These are phyloP conservation scores for Mycena rebaudengoi DNA, from an alignment of 768 basidiomycete species.

Conservation along the genomic window DNA sequence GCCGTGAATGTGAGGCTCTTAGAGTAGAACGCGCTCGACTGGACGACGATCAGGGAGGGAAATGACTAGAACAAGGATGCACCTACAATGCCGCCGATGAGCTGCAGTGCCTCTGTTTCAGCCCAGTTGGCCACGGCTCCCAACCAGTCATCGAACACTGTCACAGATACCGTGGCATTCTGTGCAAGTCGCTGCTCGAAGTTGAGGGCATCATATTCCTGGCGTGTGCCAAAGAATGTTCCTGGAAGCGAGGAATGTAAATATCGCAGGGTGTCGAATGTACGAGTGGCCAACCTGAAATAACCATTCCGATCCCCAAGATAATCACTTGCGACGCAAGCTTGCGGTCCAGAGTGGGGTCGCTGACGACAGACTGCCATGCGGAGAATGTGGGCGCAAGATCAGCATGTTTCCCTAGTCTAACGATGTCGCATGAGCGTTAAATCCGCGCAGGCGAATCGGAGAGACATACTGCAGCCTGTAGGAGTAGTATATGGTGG, in stretches of 20 bases:
- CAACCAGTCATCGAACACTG: conserved; percentile 22
- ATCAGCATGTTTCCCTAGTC: conserved; percentile 12
- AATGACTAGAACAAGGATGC: not conserved
- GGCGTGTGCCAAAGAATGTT: conserved; percentile 23
- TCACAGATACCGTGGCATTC: conserved; percentile 12
- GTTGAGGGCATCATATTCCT: conserved; percentile 26
- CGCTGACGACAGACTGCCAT: conserved; percentile 22
- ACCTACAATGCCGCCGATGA: conserved; percentile 23
- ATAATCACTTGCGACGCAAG: conserved; percentile 23
- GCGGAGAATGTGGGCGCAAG: conserved; percentile 19
- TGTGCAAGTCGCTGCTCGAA: conserved; percentile 12
- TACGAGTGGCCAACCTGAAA: no score
- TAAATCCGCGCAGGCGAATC: no score
- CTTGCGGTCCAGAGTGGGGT: conserved; percentile 26
- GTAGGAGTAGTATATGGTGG: conserved; percentile 16
- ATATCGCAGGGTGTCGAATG: not conserved
- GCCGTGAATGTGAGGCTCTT: conserved; percentile 27
- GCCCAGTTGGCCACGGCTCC: conserved; percentile 26
- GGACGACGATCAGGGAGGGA: no score
- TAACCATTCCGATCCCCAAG: conserved; percentile 27
- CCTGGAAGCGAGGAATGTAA: not conserved
- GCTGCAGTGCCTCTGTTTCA: conserved; percentile 19
- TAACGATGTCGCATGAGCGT: not conserved
- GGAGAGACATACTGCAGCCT: conserved; percentile 3
- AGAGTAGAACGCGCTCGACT: conserved; percentile 28